Conservation (phyloP, 1,284 basidiomycete genomes). For the Taiwanofungus camphoratus region DNA sequence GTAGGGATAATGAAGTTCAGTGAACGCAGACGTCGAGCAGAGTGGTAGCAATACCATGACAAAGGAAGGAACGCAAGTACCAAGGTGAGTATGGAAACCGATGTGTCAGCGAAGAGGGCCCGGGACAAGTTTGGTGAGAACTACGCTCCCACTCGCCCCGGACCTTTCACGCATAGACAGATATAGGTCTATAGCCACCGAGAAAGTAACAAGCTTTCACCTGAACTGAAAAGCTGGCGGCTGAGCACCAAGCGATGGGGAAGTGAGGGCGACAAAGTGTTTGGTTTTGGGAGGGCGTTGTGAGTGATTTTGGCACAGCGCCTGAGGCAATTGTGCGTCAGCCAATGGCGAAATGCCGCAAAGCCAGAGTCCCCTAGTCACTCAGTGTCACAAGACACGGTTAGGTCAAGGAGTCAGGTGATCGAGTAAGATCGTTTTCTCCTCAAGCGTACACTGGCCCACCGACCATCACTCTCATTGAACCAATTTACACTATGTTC, state of each 20-base stretch:
- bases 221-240: neutral
- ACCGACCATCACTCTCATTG: too few species aligned
- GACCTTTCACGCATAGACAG: conserved; percentile 6
- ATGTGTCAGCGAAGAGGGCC: conserved; percentile 5
- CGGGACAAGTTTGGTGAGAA: conserved; percentile 40
- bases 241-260: conserved; percentile 8
- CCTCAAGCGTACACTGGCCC: too few species aligned
- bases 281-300: conserved; percentile 11
- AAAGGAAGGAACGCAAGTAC: neutral
- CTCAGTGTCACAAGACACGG: neutral
- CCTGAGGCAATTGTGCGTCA: conserved; percentile 31
- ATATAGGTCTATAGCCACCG: conserved; percentile 2
- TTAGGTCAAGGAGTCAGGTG: too few species aligned
- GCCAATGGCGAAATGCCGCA: conserved; percentile 29
- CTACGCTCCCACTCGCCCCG: conserved; percentile 40
- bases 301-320: conserved; percentile 2
- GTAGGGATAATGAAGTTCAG: neutral
- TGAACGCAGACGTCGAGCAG: neutral
- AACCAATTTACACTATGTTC: too few species aligned
- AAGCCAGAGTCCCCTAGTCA: neutral
- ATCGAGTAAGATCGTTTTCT: too few species aligned
- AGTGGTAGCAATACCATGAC: neutral
- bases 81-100: neutral
- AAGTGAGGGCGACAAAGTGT: conserved; percentile 5
- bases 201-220: neutral